Evolutionary conservation across 805 yeast genomes (phyloP), one percentile per base, ranked within the genome.

Genomic region (Candida montana): DNA sequence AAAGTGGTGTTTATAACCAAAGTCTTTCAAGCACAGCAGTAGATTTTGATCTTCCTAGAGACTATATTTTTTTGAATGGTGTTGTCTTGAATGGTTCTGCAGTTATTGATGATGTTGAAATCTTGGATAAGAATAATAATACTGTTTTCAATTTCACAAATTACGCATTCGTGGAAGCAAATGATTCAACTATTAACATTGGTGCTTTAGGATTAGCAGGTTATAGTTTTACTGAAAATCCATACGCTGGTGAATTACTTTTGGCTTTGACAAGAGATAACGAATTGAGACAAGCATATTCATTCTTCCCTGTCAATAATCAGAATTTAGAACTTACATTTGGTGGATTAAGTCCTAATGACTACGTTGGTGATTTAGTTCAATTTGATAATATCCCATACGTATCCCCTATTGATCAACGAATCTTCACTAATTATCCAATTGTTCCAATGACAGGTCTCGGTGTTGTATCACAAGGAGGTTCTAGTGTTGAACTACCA

Each of bases 291-390:
- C 52, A 67, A 5, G 63, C 75, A 0, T 76, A 69, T 51, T 75
- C 81, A 0, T 48, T 75, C 26, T 68, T 68, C 53, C 32, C 52
- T 2, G n/a, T 16, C 15, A 41, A 45, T 30, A 44, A 44, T 33
- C 39, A 5, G 24, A 54, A 18, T 38, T 70, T 74, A 9, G 55
- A 53, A 33, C 43, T 83, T 11, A 55, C 80, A 7, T 63, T 81
- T 2, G 90, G 93, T 10, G 78, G 75, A 3, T 74, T 83, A 4
- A 77, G 79, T 51, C 61, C 67, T 9, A 57, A 63, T 23, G 65
- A 68, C 35, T 74, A 57, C 45, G 49, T 51, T 7, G 84, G 80
- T 1, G 65, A 69, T 26, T 56, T 81, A 13, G 71, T 69, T 20
- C 57, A 62, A 32, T 82, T 71, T 50, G 69, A 74, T 31, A 71